Evolutionary conservation across 2,329 filamentous ascomycete species (phyloP).

Genomic region (Pyrenochaeta sp.): DNA sequence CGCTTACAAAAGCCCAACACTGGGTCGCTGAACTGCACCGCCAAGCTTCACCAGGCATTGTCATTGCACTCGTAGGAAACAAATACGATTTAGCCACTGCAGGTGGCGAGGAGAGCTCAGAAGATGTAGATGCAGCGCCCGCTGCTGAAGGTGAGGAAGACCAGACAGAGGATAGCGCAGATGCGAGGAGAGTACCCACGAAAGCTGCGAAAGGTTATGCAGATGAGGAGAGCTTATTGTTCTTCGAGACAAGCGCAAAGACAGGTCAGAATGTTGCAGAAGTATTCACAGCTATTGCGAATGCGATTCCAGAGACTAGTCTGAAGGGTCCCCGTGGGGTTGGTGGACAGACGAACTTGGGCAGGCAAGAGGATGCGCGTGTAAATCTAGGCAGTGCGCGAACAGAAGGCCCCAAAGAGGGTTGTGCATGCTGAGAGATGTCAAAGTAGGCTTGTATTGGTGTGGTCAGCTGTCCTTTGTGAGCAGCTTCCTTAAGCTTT

Average conservation of each 20-base stretch:
- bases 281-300: constrained; percentile 97
- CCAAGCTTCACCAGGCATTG: constrained; percentile 94
- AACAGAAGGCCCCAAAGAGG: constrained; percentile 81
- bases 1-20: constrained; percentile 95
- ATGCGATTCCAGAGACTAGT: constrained; percentile 96
- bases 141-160: constrained; percentile 58
- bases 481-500: constrained; percentile 1
- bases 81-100: constrained; percentile 76
- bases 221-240: constrained; percentile 90
- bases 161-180: constrained; percentile 70
- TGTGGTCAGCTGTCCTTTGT: neutral
- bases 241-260: constrained; percentile 99
- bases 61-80: constrained; percentile 97
- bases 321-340: constrained; percentile 85
- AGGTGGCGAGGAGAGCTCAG: constrained; percentile 50
- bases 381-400: constrained; percentile 82
- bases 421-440: constrained; percentile 78
- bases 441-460: neutral
- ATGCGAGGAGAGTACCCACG: constrained; percentile 88
- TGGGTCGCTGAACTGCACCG: constrained; percentile 98
- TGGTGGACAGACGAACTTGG: constrained; percentile 65
- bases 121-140: constrained; percentile 59
- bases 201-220: constrained; percentile 92
- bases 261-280: constrained; percentile 92
- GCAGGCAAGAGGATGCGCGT: constrained; percentile 69